phyloP scores from a whole-genome alignment of 2,329 filamentous ascomycete genomes.

The Botrytis byssoidea region DNA sequence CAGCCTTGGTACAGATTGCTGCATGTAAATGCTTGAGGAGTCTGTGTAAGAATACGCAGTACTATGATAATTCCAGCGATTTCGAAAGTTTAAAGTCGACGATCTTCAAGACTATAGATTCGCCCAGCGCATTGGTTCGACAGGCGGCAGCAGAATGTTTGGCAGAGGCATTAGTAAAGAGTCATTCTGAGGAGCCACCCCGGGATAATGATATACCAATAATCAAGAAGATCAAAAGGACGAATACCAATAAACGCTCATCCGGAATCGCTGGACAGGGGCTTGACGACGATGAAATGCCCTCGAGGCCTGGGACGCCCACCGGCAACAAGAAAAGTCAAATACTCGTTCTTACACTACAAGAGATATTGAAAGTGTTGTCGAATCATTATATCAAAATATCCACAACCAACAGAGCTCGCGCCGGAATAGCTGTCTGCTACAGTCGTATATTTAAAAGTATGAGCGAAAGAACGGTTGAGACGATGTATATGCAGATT shows the following conservation, averaged over 20 bases:
- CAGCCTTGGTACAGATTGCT: slow-evolving; percentile 72
- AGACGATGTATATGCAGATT: slow-evolving; percentile 78
- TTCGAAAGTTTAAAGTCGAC: slow-evolving; percentile 84
- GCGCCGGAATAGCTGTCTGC: slow-evolving; percentile 82
- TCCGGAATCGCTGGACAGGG: slow-evolving; percentile 43
- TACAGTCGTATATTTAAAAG: slow-evolving; percentile 79
- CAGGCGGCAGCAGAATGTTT: slow-evolving; percentile 85
- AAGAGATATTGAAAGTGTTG: slow-evolving; percentile 75
- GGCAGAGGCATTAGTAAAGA: slow-evolving; percentile 78
- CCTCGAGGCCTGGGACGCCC: slow-evolving; percentile 68
- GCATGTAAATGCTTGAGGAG: slow-evolving; percentile 78
- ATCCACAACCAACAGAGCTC: slow-evolving; percentile 74
- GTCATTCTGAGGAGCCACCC: slow-evolving; percentile 63
- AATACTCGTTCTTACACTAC: slow-evolving; percentile 70
- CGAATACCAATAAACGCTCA: slow-evolving; percentile 52
- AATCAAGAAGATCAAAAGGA: slow-evolving; percentile 69
- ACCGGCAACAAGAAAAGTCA: slow-evolving; percentile 67
- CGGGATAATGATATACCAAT: slow-evolving; percentile 53
- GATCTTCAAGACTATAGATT: slow-evolving; percentile 85
- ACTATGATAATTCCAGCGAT: slow-evolving; percentile 85
- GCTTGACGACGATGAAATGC: slow-evolving; percentile 68
- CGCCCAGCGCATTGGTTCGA: slow-evolving; percentile 68
- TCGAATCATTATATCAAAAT: slow-evolving; percentile 77
- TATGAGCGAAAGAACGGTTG: slow-evolving; percentile 78
- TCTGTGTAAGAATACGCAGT: slow-evolving; percentile 68